Evolutionary conservation across 257 asterid species (phyloP).

Genomic region (Perilla frutescens): DNA sequence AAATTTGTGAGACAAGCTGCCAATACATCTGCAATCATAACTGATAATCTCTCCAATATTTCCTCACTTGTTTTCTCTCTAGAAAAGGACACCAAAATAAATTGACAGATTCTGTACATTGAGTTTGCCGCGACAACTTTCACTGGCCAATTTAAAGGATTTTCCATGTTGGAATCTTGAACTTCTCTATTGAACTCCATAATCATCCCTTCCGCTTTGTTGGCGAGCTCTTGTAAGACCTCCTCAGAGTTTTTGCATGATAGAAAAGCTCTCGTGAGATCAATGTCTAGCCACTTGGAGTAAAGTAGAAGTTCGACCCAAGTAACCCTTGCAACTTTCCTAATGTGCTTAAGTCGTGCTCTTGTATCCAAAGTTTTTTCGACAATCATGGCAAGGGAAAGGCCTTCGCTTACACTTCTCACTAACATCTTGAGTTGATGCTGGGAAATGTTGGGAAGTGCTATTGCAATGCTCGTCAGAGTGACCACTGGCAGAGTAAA

Average conservation of each 20-base stretch:
- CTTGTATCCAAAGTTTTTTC: constrained; percentile 27
- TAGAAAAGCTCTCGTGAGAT: neutral
- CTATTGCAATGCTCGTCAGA: neutral
- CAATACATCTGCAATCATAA: too few relatives aligned
- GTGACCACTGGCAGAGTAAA: constrained; percentile 45
- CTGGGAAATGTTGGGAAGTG: neutral
- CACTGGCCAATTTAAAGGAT: neutral
- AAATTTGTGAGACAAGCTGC: too few relatives aligned
- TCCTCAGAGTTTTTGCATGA: constrained; percentile 2
- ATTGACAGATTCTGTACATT: neutral
- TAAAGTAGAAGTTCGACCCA: constrained; percentile 39
- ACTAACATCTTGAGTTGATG: constrained; percentile 11
- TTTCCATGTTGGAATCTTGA: neutral
- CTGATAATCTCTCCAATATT: too few relatives aligned
- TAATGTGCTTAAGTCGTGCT: constrained; percentile 18
- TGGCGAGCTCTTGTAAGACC: constrained; percentile 4
- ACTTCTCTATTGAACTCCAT: neutral
- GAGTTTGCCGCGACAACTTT: neutral
- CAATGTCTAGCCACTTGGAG: constrained; percentile 32
- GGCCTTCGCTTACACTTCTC: constrained; percentile 42
- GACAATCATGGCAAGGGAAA: constrained; percentile 22
- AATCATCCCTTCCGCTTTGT: neutral
- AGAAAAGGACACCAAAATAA: neutral
- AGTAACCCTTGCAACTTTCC: constrained; percentile 29
- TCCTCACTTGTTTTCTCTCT: neutral